These are phyloP conservation scores for Amphicarpaea edgeworthii DNA, from an alignment of 306 rosid genomes.

Conservation along the genomic window DNA sequence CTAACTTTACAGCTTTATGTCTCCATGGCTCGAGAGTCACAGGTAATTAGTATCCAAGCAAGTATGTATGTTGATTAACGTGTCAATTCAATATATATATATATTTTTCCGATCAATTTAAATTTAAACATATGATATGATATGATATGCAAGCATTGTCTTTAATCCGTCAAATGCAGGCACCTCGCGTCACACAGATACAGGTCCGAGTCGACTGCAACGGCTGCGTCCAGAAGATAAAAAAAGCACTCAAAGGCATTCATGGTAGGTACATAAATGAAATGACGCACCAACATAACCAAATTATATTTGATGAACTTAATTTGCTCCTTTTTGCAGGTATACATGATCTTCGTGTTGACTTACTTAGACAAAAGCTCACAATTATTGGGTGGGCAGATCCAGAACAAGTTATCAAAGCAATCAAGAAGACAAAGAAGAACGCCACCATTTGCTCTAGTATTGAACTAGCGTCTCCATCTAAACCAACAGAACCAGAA, in stretches of 20 bases:
- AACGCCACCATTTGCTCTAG: constrained; percentile 70
- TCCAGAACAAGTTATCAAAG: constrained; percentile 76
- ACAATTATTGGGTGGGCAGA: constrained; percentile 90
- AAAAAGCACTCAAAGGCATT: constrained; percentile 75
- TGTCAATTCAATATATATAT: not conserved
- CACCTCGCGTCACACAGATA: constrained; percentile 72
- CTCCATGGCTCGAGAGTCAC: constrained; percentile 67
- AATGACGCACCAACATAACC: constrained; percentile 3
- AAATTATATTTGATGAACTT: not conserved
- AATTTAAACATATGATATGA: constrained; percentile 7
- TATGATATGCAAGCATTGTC: not conserved
- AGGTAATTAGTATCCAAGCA: constrained; percentile 54
- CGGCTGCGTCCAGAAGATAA: constrained; percentile 93
- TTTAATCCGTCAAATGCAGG: constrained; percentile 60
- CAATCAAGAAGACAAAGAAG: constrained; percentile 87
- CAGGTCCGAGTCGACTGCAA: constrained; percentile 94
- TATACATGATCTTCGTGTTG: constrained; percentile 74
- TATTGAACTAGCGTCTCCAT: constrained; percentile 52
- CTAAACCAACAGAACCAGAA: constrained; percentile 43
- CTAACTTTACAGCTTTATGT: constrained; percentile 56
- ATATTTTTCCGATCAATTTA: not conserved
- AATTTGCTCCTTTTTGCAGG: constrained; percentile 57
- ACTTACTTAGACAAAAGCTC: constrained; percentile 70
- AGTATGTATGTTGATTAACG: not conserved
- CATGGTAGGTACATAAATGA: constrained; percentile 55